phyloP scores from a whole-genome alignment of 345 rosid species.

The Citrus inodora region DNA sequence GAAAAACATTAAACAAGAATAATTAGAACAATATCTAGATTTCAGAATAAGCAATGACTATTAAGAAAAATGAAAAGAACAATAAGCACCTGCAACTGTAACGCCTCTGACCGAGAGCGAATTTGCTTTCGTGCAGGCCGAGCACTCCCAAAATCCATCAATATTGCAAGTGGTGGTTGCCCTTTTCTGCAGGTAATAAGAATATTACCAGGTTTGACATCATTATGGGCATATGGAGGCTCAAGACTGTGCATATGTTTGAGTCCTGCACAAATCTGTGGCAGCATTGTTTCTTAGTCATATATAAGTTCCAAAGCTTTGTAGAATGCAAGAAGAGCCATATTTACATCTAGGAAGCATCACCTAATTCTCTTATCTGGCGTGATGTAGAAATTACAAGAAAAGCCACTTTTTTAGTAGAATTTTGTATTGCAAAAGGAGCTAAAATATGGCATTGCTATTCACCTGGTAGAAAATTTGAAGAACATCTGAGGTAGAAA shows the following conservation, averaged over 20 bases:
- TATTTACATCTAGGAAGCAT: neutral
- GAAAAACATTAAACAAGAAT: neutral
- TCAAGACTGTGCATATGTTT: constrained; percentile 90
- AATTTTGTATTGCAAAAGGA: neutral
- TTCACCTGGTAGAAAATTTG: constrained; percentile 88
- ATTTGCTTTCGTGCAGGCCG: constrained; percentile 86
- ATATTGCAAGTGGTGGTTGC: constrained; percentile 71
- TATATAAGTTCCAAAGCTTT: neutral
- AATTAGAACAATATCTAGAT: neutral
- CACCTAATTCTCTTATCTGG: neutral
- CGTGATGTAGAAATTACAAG: neutral
- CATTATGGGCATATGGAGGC: constrained; percentile 98
- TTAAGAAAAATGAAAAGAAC: neutral
- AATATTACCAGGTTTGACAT: constrained; percentile 96
- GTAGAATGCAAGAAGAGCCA: neutral
- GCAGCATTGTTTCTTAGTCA: constrained; percentile 20
- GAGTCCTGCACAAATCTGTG: constrained; percentile 95
- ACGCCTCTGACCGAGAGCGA: constrained; percentile 87
- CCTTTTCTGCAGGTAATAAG: constrained; percentile 78
- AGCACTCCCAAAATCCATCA: constrained; percentile 99
- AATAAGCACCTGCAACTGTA: constrained; percentile 75
- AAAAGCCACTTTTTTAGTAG: neutral
- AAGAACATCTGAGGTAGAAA: constrained; percentile 80
- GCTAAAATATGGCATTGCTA: neutral
- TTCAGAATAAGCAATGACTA: neutral